Evolutionary conservation across 2,329 filamentous ascomycete species (phyloP), one percentile per base, ranked within the genome.

Genomic region (Bisporella sp.): DNA sequence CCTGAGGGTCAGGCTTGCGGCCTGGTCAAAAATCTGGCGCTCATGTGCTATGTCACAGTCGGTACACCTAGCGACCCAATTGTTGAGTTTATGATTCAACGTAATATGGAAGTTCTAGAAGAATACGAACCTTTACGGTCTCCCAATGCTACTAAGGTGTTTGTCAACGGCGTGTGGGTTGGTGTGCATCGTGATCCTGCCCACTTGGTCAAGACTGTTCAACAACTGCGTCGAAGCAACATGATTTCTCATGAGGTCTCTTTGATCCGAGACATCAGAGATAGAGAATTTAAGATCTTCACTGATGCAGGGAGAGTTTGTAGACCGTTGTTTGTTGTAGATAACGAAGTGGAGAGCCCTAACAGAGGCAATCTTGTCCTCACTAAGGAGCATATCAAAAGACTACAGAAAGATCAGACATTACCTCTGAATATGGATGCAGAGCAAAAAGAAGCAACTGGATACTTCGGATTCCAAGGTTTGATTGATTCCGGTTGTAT

Each of bases 41-140:
- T 99, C 47, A 97, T 99, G 92, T 97, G 93, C 66, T 96, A 95
- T 63, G 91, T 99, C 64, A 96, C 90, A 63, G 91, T 97, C 46
- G 92, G 92, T 62, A 95, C 90, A 31, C 89, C 91, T 12, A 88
- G 88, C 13, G 87, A 92, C 51, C 91, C 92, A 2, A 87, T 97
- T 60, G 82, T 92, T 39, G 89, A 96, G 61, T 99, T 95, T 73
- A 93, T 99, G 89, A 88, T 92, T 59, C 87, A 92, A 59, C 79
- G 91, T 57, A 91, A 92, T 63, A 96, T 99, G 89, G 92, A 97
- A 65, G 82, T 96, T 2, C 77, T 99, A 1, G 93, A 99, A 67
- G 93, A 99, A 67, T 99, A 96, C 62, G 88, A 93, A 65, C 87
- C 88, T 5, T 74, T 86, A 53, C 77, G 86, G 47, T 92, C 90